Evolutionary conservation across 768 basidiomycete genomes (phyloP).

Genomic region (Mycena olivaceomarginata): DNA sequence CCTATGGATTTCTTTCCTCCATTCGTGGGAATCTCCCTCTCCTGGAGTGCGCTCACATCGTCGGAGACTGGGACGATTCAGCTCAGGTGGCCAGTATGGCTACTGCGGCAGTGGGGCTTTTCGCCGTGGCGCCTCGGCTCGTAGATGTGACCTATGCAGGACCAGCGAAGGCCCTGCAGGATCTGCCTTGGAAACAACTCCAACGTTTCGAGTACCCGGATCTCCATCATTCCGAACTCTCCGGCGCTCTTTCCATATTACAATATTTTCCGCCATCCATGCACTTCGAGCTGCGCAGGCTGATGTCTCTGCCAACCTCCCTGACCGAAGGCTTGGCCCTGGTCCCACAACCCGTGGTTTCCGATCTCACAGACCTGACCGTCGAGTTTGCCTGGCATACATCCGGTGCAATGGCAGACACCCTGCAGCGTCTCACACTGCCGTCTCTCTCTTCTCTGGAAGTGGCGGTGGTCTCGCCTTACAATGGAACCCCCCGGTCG

Average conservation of each 20-base stretch:
- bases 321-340: not conserved
- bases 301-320: not conserved
- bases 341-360: not conserved
- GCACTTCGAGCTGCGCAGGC: conserved; percentile 33
- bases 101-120: not conserved
- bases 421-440: conserved; percentile 12
- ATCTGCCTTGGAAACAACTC: conserved; percentile 29
- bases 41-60: conserved; percentile 23
- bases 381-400: conserved; percentile 6
- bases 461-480: not conserved
- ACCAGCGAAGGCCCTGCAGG: conserved; percentile 23
- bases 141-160: conserved; percentile 27
- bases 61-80: conserved; percentile 12
- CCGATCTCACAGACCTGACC: conserved; percentile 11
- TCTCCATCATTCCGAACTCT: conserved; percentile 18
- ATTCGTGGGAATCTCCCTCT: conserved; percentile 30
- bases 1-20: conserved; percentile 5
- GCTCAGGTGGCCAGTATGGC: not conserved
- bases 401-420: not conserved
- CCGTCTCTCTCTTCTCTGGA: conserved; percentile 17
- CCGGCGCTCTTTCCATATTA: conserved; percentile 18
- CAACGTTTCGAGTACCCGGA: conserved; percentile 35
- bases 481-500: conserved; percentile 4
- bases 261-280: conserved; percentile 22
- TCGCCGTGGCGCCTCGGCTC: conserved; percentile 30